phyloP scores from a whole-genome alignment of 176 grass and related monocot genomes.

The Alopecurus myosuroides region DNA sequence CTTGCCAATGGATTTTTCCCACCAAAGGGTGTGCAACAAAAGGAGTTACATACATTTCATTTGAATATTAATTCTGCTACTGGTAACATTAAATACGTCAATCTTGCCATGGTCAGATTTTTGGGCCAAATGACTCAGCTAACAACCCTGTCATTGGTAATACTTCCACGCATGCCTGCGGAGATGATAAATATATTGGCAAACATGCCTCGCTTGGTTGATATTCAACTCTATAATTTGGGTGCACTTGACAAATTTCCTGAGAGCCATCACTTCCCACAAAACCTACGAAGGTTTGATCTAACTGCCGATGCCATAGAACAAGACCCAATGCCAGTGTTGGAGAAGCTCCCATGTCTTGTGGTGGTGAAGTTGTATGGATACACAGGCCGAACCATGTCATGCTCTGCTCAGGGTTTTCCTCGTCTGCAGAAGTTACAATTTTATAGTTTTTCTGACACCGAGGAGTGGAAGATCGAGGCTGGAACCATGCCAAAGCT shows the following conservation, averaged over 20 bases:
- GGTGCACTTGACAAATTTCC: neutral
- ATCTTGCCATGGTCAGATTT: neutral
- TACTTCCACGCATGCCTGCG: neutral
- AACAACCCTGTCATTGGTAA: neutral
- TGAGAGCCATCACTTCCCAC: neutral
- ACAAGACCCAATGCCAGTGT: neutral
- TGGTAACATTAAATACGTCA: neutral
- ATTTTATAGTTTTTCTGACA: accelerated
- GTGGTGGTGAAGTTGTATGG: neutral
- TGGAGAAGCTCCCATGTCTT: conserved; percentile 17
- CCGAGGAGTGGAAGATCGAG: neutral
- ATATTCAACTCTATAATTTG: neutral
- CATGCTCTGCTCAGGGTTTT: neutral
- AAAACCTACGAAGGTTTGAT: neutral
- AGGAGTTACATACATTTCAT: no score
- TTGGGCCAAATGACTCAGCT: neutral
- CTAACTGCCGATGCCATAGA: neutral
- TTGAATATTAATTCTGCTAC: accelerated
- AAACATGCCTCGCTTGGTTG: neutral
- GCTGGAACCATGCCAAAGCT: neutral
- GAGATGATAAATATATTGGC: neutral
- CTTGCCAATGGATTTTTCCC: neutral
- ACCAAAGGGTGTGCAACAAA: no score
- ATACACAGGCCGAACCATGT: neutral
- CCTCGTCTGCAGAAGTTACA: neutral